A percentile compares a stretch with the other conserved stretches of the same genome.
Conservation (phyloP, 768 basidiomycete genomes). For the Daedaleopsis nitida region DNA sequence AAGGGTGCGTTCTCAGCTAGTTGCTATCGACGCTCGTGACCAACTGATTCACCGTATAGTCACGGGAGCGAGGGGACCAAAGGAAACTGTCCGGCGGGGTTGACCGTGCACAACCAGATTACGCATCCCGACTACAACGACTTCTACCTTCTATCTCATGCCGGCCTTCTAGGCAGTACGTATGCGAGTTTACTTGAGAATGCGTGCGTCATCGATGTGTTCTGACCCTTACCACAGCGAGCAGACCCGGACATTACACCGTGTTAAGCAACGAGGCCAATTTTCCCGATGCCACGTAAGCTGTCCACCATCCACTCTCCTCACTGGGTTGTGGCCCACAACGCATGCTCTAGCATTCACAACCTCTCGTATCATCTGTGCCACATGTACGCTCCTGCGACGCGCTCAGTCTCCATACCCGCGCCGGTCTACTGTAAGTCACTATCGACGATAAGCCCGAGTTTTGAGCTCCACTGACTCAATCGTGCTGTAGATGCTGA, state of each 20-base stretch:
- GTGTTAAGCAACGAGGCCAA: slow-evolving; percentile 44
- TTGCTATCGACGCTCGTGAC: not conserved
- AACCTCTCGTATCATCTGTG: slow-evolving; percentile 52
- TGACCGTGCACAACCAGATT: slow-evolving; percentile 49
- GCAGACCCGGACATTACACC: slow-evolving; percentile 59
- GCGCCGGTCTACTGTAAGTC: slow-evolving; percentile 62
- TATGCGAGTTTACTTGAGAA: slow-evolving; percentile 1
- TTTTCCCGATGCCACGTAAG: slow-evolving; percentile 31
- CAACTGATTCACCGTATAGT: not conserved
- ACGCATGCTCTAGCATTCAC: slow-evolving; percentile 29
- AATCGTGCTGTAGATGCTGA: slow-evolving; percentile 48
- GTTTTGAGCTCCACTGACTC: not conserved
- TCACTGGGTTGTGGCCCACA: too few relatives aligned
- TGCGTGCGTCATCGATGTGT: too few relatives aligned
- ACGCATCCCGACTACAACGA: slow-evolving; percentile 48
- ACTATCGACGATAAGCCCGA: not conserved
- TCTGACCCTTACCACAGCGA: slow-evolving; percentile 37
- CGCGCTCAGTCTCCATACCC: slow-evolving; percentile 58
- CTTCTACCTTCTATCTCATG: slow-evolving; percentile 60
- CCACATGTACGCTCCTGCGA: slow-evolving; percentile 54
- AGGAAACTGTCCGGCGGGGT: slow-evolving; percentile 54
- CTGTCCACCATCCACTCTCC: too few relatives aligned
- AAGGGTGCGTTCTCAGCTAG: slow-evolving; percentile 3
- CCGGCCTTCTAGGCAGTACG: slow-evolving; percentile 48
- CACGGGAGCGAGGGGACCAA: slow-evolving; percentile 28